Evolutionary conservation across 1,139 yeast genomes (phyloP).

Genomic region (Meyerozyma carpophila): DNA sequence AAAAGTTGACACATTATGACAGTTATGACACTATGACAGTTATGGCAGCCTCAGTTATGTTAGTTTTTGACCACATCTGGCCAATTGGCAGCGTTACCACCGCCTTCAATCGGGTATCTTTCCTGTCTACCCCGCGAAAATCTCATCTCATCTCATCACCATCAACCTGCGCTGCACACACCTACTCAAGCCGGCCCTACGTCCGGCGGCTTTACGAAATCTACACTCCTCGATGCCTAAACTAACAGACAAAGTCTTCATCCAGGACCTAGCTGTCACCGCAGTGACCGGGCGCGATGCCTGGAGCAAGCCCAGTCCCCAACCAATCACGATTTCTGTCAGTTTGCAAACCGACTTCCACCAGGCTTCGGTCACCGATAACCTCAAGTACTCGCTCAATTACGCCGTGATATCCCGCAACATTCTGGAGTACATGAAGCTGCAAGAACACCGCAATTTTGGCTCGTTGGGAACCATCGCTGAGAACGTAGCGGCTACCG

Average conservation of each 20-base stretch:
- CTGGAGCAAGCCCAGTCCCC: constrained; percentile 68
- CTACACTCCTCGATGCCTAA: constrained; percentile 11
- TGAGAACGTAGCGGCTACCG: constrained; percentile 41
- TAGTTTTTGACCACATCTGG: too few species aligned
- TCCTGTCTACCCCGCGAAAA: not conserved
- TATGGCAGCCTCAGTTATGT: too few species aligned
- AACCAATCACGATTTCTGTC: constrained; percentile 60
- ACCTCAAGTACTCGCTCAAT: constrained; percentile 73
- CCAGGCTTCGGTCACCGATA: constrained; percentile 69
- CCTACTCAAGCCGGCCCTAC: not conserved
- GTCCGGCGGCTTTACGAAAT: not conserved
- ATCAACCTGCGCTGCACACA: not conserved
- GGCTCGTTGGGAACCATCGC: constrained; percentile 55
- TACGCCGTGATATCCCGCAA: constrained; percentile 79
- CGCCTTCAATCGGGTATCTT: too few species aligned
- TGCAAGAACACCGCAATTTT: constrained; percentile 42
- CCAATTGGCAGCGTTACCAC: too few species aligned
- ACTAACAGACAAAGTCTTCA: constrained; percentile 50
- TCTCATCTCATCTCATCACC: not conserved
- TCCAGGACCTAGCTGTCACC: constrained; percentile 51
- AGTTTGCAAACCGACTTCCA: constrained; percentile 63
- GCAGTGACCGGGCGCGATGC: constrained; percentile 73
- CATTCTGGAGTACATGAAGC: constrained; percentile 46
- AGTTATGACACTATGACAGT: too few species aligned
- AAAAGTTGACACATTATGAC: too few species aligned